These are phyloP conservation scores for Sporobolus alterniflorus DNA, from an alignment of 202 grass and related monocot genomes.

Conservation along the genomic window DNA sequence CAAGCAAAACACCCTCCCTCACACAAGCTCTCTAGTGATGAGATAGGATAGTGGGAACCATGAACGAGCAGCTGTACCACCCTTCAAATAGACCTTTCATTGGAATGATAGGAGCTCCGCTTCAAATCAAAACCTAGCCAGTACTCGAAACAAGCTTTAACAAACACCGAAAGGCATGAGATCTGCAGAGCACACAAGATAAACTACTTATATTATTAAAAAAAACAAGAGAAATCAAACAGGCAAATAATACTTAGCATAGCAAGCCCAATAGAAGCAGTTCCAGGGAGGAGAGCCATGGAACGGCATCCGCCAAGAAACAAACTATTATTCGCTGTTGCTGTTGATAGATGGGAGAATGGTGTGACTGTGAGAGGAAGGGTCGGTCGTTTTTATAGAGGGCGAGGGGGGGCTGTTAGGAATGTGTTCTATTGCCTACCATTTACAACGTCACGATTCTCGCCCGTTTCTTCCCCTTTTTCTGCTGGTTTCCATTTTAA, in stretches of 20 bases:
- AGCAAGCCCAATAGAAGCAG: not conserved
- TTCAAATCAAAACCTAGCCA: constrained; percentile 17
- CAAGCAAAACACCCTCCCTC: constrained; percentile 6
- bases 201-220: too few species aligned
- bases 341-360: not conserved
- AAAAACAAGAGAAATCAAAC: not conserved
- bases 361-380: not conserved
- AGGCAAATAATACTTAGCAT: not conserved
- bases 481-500: not conserved
- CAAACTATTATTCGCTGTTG: constrained; percentile 37
- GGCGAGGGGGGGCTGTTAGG: not conserved
- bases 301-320: not conserved
- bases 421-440: constrained; percentile 26
- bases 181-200: constrained; percentile 20
- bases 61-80: constrained; percentile 74
- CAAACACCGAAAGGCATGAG: not conserved
- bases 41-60: constrained; percentile 91
- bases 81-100: constrained; percentile 54
- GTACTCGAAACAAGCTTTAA: not conserved
- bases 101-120: constrained; percentile 86
- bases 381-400: constrained; percentile 50
- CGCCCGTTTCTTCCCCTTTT: not conserved
- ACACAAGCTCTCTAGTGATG: constrained; percentile 10
- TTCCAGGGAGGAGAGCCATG: not conserved
- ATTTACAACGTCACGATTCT: not conserved